Percentiles rank a stretch among this genome's conserved stretches.
These are phyloP conservation scores for Pseudogymnoascus sp. DNA, from an alignment of 2,329 filamentous ascomycete genomes.

Conservation along the genomic window DNA sequence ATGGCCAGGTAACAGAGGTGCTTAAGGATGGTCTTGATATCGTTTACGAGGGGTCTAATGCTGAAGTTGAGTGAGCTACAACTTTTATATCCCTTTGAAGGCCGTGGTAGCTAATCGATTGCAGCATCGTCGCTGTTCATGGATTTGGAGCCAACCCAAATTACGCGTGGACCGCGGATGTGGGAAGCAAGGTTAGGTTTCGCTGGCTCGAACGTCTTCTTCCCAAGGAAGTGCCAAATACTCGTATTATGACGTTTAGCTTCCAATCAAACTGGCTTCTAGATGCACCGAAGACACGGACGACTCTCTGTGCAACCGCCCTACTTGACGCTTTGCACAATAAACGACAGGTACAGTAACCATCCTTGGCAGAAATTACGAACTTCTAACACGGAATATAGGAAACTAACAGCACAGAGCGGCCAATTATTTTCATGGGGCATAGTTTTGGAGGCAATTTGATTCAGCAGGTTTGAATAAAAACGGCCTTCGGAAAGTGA, in stretches of 20 bases:
- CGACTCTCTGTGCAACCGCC: neutral
- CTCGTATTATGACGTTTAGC: neutral
- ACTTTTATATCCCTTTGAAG: neutral
- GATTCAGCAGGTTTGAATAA: slow-evolving; percentile 18
- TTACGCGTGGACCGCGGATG: neutral
- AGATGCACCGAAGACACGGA: neutral
- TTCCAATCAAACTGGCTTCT: neutral
- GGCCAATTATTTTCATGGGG: slow-evolving; percentile 23
- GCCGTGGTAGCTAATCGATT: neutral
- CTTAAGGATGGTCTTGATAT: neutral
- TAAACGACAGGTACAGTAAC: neutral
- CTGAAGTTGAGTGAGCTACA: neutral
- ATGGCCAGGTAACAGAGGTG: neutral
- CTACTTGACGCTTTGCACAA: neutral
- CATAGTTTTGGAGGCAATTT: slow-evolving; percentile 24
- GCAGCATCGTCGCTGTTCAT: neutral
- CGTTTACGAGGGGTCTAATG: neutral
- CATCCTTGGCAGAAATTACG: neutral
- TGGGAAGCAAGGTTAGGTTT: neutral
- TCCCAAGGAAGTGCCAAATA: neutral
- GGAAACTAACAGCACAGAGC: slow-evolving; percentile 17
- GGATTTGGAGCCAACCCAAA: neutral
- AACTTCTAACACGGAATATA: slow-evolving; percentile 10
- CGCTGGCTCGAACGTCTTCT: neutral
- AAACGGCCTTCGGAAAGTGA: neutral